Base-by-base conservation (phyloP, 2,329 filamentous ascomycete species). In the Aspergillus ibericus region DNA sequence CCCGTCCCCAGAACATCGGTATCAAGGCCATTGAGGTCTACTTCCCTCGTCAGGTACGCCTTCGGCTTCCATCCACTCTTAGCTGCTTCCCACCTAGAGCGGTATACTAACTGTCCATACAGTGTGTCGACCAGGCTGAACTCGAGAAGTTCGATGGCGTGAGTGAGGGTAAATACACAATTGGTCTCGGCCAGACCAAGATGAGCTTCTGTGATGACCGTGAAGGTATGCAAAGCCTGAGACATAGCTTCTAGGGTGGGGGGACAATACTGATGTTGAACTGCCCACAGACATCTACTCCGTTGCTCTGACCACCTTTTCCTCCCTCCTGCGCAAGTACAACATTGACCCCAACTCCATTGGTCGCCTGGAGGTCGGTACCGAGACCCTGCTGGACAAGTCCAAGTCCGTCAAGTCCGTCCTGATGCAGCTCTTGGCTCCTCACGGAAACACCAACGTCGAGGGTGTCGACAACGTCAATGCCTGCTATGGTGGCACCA, bases 11-110 rank as follows among this genome's bases (percentile, higher is more conserved):
- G 78, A 93, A 93, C 81, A 88, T 95, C 78, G 91, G 91, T 84
- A 92, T 95, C 76, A 93, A 95, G 83, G 91, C 90, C 88, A 91
- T 95, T 78, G 91, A 95, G 77, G 86, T 95, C 74, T 95, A 95
- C 79, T 91, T 92, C 74, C 91, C 91, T 66, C 90, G 84, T 77
- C 91, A 93, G 87, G 91, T 93, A 79, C 66, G 87, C 79, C n/a
- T 4, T 38, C 20, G 20, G 8, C 15, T 25, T 18, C 40, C 13
- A 20, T 34, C 35, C n/a, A 5, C 35, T 27, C 44, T 12, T 32
- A n/a, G 44, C 40, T 32, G 38, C 63, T 67, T 16, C 22, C 29
- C 4, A 16, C 16, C 35, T n/a, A 7, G 16, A 12, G 22, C 67
- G 32, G 27, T 18, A 54, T 27, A 55, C 63, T 69, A 58, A 70